These are phyloP conservation scores for Chaetoceros muelleri DNA, from an alignment of 108 stramenopile genomes.

Conservation along the genomic window DNA sequence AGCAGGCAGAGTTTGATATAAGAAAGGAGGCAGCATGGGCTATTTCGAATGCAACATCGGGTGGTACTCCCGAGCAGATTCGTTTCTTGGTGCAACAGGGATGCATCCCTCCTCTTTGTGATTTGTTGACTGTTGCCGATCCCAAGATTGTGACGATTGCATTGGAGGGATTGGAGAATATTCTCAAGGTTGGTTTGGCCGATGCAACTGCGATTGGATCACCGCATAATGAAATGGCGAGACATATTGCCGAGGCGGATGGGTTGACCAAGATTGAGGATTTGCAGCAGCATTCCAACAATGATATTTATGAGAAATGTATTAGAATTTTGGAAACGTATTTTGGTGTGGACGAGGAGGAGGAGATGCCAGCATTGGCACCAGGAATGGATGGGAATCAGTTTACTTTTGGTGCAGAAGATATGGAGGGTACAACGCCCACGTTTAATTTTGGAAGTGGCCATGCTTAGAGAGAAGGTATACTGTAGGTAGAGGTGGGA, in stretches of 20 bases:
- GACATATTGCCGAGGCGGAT: constrained; percentile 85
- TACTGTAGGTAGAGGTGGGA: no score
- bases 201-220: constrained; percentile 65
- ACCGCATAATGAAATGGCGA: constrained; percentile 83
- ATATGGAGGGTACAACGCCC: constrained; percentile 5
- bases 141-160: constrained; percentile 95
- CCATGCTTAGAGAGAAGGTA: no score
- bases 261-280: constrained; percentile 92
- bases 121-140: constrained; percentile 82
- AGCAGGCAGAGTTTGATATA: constrained; percentile 96
- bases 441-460: neutral
- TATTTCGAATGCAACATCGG: constrained; percentile 96
- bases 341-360: constrained; percentile 90
- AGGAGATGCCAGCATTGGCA: constrained; percentile 60
- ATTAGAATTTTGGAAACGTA: constrained; percentile 87
- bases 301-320: constrained; percentile 89
- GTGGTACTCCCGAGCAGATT: constrained; percentile 91
- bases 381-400: constrained; percentile 57
- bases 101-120: constrained; percentile 91
- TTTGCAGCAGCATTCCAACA: constrained; percentile 90
- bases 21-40: constrained; percentile 99
- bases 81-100: constrained; percentile 89
- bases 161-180: constrained; percentile 97
- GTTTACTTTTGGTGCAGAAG: constrained; percentile 63
- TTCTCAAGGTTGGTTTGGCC: constrained; percentile 91